Base-by-base conservation (phyloP, 225 moss, liverwort and hornwort species). In the Anthoceros angustus region DNA sequence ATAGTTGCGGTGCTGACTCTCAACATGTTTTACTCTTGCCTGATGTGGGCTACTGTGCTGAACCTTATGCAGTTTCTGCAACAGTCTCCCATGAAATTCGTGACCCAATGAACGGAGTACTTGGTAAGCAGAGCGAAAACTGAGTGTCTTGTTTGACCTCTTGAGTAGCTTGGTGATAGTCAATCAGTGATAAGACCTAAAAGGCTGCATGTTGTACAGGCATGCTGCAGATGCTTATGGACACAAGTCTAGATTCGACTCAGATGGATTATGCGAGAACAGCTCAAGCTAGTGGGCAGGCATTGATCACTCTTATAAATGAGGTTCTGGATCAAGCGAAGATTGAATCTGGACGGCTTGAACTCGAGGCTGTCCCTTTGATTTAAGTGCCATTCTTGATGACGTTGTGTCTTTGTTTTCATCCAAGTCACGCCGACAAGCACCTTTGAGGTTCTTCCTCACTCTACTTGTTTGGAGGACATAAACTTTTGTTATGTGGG, bases 151-250 rank as follows among this genome's bases (percentile, higher is more conserved):
- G n/a, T n/a, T n/a, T n/a, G n/a, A n/a, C n/a, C n/a, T n/a, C n/a
- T n/a, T n/a, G n/a, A n/a, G n/a, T n/a, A n/a, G n/a, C n/a, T n/a
- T n/a, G n/a, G n/a, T n/a, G n/a, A n/a, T n/a, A n/a, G n/a, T n/a
- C n/a, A n/a, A n/a, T n/a, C n/a, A n/a, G n/a, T n/a, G n/a, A n/a
- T n/a, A n/a, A n/a, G n/a, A n/a, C n/a, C n/a, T n/a, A n/a, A n/a
- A n/a, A n/a, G n/a, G n/a, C n/a, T n/a, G n/a, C n/a, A n/a, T n/a
- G n/a, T n/a, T n/a, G n/a, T n/a, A n/a, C 74, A 85, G 84, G 84
- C 66, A 85, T 85, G 85, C 82, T 85, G 68, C 80, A 82, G 77
- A 85, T 85, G 85, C 73, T 85, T 69, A 74, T 85, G 85, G 85
- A 85, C 71, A 85, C 85, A 45, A 77, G 73, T 5, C 50, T 85